A percentile compares a stretch with the other conserved stretches of the same genome.
Evolutionary conservation across 768 basidiomycete species (phyloP).

Genomic region (Tylopilus subfusipes): DNA sequence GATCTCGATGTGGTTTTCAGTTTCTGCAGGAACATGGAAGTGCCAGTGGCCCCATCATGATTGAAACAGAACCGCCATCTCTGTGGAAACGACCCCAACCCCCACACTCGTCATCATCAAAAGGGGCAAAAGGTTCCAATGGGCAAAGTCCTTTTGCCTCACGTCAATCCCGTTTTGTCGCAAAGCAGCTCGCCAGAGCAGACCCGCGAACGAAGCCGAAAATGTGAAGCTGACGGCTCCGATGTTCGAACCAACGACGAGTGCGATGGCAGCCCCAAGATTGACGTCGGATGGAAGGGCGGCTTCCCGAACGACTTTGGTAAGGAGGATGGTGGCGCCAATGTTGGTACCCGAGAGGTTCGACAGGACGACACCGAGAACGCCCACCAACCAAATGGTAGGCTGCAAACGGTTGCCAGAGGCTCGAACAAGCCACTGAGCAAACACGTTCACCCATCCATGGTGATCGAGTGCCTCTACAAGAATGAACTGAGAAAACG

Average conservation of each 20-base stretch:
- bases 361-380: slow-evolving; percentile 70
- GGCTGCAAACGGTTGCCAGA: slow-evolving; percentile 41
- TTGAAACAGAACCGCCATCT: slow-evolving; percentile 42
- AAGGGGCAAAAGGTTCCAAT: slow-evolving; percentile 67
- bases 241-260: too few relatives aligned
- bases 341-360: too few relatives aligned
- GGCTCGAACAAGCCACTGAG: slow-evolving; percentile 57
- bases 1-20: too few relatives aligned
- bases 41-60: not conserved
- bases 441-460: slow-evolving; percentile 88
- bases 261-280: slow-evolving; percentile 59
- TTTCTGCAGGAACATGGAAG: too few relatives aligned
- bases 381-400: slow-evolving; percentile 63
- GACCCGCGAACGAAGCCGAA: slow-evolving; percentile 85
- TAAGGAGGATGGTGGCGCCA: too few relatives aligned
- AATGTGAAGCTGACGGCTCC: too few relatives aligned
- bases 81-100: slow-evolving; percentile 66
- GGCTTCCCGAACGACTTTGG: slow-evolving; percentile 57
- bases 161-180: slow-evolving; percentile 64
- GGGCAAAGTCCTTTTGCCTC: slow-evolving; percentile 60
- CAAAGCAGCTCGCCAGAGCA: slow-evolving; percentile 79
- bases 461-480: slow-evolving; percentile 77
- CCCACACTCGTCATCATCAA: slow-evolving; percentile 64
- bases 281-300: slow-evolving; percentile 30
- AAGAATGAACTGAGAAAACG: slow-evolving; percentile 94